Percentiles rank a stretch among this genome's conserved stretches.
These are phyloP conservation scores for Diversispora eburnea DNA, from an alignment of 192 early-diverging fungal species.

Conservation along the genomic window DNA sequence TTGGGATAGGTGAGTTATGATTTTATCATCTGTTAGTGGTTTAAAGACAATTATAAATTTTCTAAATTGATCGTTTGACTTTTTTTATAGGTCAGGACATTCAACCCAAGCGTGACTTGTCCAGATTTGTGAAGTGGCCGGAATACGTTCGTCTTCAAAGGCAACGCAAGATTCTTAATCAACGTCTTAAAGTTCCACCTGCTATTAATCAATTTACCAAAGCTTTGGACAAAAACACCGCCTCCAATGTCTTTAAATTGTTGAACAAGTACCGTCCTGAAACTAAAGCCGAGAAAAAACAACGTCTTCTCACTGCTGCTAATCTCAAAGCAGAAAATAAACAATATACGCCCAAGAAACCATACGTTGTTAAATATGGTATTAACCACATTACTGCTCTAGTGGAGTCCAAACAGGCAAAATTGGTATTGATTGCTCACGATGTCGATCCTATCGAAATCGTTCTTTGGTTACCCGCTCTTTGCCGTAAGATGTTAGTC, in stretches of 20 bases:
- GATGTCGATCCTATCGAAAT: constrained; percentile 99
- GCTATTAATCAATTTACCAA: constrained; percentile 99
- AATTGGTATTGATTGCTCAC: constrained; percentile 98
- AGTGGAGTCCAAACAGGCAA: constrained; percentile 98
- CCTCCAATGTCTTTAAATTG: constrained; percentile 97
- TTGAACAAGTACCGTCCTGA: constrained; percentile 99
- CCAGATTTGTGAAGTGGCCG: constrained; percentile 99
- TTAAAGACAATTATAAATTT: not conserved
- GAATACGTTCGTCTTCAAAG: constrained; percentile 98
- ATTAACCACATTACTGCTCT: constrained; percentile 99
- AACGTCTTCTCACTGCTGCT: constrained; percentile 84
- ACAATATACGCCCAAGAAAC: constrained; percentile 89
- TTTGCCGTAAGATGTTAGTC: constrained; percentile 99
- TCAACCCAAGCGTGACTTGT: constrained; percentile 92
- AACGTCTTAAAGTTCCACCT: constrained; percentile 99
- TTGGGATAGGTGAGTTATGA: constrained; percentile 76
- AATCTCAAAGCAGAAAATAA: constrained; percentile 86
- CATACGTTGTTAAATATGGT: constrained; percentile 96
- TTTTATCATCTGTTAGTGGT: constrained; percentile 25
- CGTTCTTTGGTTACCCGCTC: constrained; percentile 97
- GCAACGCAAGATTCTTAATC: constrained; percentile 94
- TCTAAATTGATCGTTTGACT: not conserved
- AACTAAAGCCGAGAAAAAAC: constrained; percentile 94
- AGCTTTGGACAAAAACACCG: constrained; percentile 97
- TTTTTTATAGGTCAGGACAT: constrained; percentile 76